Evolutionary conservation across 495 filamentous ascomycete genomes (phyloP).

Genomic region (Tetracladium marchalianum): DNA sequence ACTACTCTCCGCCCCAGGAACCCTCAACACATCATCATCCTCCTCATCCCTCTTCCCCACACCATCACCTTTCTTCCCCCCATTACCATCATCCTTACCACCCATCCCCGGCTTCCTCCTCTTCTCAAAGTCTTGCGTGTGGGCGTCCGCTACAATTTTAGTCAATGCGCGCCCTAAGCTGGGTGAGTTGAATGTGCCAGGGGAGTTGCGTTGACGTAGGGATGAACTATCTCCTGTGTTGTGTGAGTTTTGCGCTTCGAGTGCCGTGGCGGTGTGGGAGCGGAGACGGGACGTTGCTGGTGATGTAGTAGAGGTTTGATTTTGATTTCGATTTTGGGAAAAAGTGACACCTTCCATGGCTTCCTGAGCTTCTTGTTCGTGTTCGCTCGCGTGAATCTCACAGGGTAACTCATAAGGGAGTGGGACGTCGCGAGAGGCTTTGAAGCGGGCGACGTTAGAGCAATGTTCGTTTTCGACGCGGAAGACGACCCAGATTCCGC

Average conservation of each 20-base stretch:
- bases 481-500: slow-evolving; percentile 85
- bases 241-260: slow-evolving; percentile 1
- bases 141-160: slow-evolving; percentile 57
- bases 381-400: slow-evolving; percentile 10
- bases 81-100: slow-evolving; percentile 5
- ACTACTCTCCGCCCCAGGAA: background rate
- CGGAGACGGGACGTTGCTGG: slow-evolving; percentile 7
- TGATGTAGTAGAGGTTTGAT: background rate
- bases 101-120: slow-evolving; percentile 38
- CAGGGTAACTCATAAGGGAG: slow-evolving; percentile 58
- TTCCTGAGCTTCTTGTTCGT: slow-evolving; percentile 8
- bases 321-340: too few species aligned
- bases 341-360: background rate
- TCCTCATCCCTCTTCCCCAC: slow-evolving; percentile 14
- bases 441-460: slow-evolving; percentile 74
- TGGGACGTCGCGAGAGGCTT: slow-evolving; percentile 70
- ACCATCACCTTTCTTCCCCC: slow-evolving; percentile 5
- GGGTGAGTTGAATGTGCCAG: slow-evolving; percentile 10
- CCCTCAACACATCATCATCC: background rate
- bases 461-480: slow-evolving; percentile 97
- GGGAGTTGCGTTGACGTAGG: background rate
- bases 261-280: background rate
- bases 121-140: slow-evolving; percentile 82
- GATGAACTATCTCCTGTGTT: background rate
- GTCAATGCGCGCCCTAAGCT: slow-evolving; percentile 30